Base-by-base conservation (phyloP, 768 basidiomycete genomes). In the Leccinum barrowsii region DNA sequence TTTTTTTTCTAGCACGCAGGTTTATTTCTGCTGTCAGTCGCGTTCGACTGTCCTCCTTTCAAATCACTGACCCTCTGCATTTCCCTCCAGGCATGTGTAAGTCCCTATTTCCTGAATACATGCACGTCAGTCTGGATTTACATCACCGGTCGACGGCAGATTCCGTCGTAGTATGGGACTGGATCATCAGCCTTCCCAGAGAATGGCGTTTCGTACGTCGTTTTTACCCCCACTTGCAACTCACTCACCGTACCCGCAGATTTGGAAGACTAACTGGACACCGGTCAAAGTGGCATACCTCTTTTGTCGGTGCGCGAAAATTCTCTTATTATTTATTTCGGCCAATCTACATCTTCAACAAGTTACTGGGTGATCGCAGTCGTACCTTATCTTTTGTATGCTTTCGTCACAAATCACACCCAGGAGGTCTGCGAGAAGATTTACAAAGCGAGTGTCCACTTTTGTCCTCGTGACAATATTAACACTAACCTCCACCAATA, bases 361-460 rank as follows among this genome's bases (percentile, higher is more conserved):
- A 90, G 90, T 5, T 91, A 92, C 68, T 92, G 89, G 90, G 90
- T 92, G 58, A 85, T 92, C 58, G 80, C 77, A 46, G 86, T 90
- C 50, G 86, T 90, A 28, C 90, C 90, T 6, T 90, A 89, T 68
- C 77, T 90, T 49, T 78, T 92, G 48, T 91, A 83, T 69, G 85
- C 84, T 62, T 92, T 92, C 67, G 86, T 87, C 50, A 77, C 80
- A 63, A 82, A 90, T 69, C 90, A 92, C 64, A 68, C 83, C 10
- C 65, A 73, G 57, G 83, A 82, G 62, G 81, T 80, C 10, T 92
- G 90, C 71, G 71, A 86, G 65, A 82, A 77, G 66, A 87, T 90
- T 57, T 92, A 81, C 77, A 86, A 80, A 76, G 90, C 84, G 56
- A 63, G 63, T 59, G 52, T 56, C 62, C 62, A 50, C 35, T 24